Evolutionary conservation across 176 grass and related monocot genomes (phyloP).

Genomic region (Hsuehochloa calcarea): DNA sequence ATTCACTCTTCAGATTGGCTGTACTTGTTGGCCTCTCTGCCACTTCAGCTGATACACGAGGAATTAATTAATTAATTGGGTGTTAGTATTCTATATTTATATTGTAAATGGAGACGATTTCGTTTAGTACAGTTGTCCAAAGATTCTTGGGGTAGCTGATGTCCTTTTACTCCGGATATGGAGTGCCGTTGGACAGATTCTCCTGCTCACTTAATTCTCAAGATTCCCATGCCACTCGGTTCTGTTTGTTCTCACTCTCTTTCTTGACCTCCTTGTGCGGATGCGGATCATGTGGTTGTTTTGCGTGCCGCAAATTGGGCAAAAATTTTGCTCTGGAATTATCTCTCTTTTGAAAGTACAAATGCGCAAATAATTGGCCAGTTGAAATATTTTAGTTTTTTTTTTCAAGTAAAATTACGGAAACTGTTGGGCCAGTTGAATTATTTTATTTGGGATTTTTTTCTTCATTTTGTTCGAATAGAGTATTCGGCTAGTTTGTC

Average conservation of each 20-base stretch:
- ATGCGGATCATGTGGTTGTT: neutral
- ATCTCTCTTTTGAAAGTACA: neutral
- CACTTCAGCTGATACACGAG: neutral
- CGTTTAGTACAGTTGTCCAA: neutral
- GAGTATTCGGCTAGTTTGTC: neutral
- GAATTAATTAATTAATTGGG: neutral
- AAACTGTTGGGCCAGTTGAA: neutral
- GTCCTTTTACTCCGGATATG: neutral
- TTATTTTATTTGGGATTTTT: neutral
- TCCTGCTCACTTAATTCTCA: neutral
- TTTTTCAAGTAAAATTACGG: neutral
- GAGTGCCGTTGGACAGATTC: neutral
- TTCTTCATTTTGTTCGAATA: neutral
- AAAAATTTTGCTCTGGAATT: neutral
- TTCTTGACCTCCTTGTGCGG: neutral
- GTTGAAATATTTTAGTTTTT: neutral
- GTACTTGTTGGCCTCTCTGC: neutral
- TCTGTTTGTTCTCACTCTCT: neutral
- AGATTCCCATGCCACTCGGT: neutral
- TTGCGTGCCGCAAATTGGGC: neutral
- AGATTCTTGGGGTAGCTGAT: neutral
- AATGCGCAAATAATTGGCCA: neutral
- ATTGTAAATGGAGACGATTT: neutral
- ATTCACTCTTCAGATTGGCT: neutral
- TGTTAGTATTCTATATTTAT: neutral